phyloP scores from a whole-genome alignment of 345 rosid species.

The Rhizophora mangle region DNA sequence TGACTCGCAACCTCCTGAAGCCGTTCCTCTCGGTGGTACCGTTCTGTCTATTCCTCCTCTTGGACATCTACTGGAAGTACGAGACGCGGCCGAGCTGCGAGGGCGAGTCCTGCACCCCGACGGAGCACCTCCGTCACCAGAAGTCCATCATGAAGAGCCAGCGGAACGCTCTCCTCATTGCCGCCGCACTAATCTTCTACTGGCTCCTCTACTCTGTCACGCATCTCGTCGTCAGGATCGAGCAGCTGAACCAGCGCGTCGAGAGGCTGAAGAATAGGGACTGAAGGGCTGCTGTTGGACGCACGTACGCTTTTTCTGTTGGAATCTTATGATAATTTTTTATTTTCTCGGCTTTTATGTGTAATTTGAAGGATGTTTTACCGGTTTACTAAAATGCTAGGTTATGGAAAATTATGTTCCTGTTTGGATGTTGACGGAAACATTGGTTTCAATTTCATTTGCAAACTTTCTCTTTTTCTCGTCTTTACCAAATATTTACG shows the following conservation, averaged over 20 bases:
- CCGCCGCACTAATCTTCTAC: conserved; percentile 28
- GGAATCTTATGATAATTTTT: not conserved
- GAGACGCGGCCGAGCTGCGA: conserved; percentile 31
- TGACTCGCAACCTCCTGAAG: conserved; percentile 35
- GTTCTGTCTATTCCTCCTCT: conserved; percentile 30
- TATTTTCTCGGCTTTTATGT: not conserved
- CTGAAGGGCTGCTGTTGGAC: not conserved
- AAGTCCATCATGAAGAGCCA: conserved; percentile 38
- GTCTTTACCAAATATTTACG: too few species aligned
- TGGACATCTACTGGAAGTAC: conserved; percentile 39
- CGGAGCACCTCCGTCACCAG: conserved; percentile 35
- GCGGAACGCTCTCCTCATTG: conserved; percentile 33
- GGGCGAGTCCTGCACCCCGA: conserved; percentile 22
- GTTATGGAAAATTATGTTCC: not conserved
- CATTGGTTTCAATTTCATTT: not conserved
- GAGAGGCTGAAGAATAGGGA: conserved; percentile 38
- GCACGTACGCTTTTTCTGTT: not conserved
- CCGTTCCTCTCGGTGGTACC: conserved; percentile 35
- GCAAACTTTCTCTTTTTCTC: not conserved
- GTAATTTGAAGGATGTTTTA: not conserved
- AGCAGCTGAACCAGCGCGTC: conserved; percentile 31
- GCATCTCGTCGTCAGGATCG: conserved; percentile 29
- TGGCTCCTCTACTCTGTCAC: conserved; percentile 34
- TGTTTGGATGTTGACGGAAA: not conserved
- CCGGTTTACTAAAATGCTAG: too few species aligned